Conservation (phyloP, 306 rosid genomes). For the Nissolia schottii region DNA sequence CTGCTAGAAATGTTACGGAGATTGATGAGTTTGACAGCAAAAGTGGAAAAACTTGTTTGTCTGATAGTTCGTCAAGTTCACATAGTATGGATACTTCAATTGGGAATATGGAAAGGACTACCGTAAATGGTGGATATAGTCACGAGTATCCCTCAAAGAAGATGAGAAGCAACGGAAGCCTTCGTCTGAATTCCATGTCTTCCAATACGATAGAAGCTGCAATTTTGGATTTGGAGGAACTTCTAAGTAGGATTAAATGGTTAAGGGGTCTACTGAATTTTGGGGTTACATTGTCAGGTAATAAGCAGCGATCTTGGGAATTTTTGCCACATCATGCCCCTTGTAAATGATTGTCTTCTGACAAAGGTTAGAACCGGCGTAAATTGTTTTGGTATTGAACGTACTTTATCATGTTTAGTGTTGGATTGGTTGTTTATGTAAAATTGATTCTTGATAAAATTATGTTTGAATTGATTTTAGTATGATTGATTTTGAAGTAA, state of each 20-base stretch:
- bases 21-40: constrained; percentile 12
- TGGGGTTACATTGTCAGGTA: constrained; percentile 41
- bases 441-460: too few relatives aligned
- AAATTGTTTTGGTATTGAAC: background rate
- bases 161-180: constrained; percentile 28
- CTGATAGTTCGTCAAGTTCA: constrained; percentile 25
- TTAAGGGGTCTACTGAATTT: constrained; percentile 44
- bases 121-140: constrained; percentile 10
- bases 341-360: constrained; percentile 17
- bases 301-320: constrained; percentile 47
- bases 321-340: constrained; percentile 36
- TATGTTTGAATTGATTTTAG: too few relatives aligned
- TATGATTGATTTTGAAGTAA: too few relatives aligned
- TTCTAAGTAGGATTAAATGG: constrained; percentile 65
- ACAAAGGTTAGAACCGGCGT: constrained; percentile 3
- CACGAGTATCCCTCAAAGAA: constrained; percentile 33
- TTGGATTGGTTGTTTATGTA: too few relatives aligned
- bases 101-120: constrained; percentile 20
- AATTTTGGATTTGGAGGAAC: constrained; percentile 77
- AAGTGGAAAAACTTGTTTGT: constrained; percentile 25
- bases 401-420: too few relatives aligned
- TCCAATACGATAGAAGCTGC: constrained; percentile 54
- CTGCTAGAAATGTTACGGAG: background rate
- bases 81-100: constrained; percentile 17
- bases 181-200: constrained; percentile 40